Evolutionary conservation across 345 rosid genomes (phyloP).

Genomic region (Toxicodendron radicans): DNA sequence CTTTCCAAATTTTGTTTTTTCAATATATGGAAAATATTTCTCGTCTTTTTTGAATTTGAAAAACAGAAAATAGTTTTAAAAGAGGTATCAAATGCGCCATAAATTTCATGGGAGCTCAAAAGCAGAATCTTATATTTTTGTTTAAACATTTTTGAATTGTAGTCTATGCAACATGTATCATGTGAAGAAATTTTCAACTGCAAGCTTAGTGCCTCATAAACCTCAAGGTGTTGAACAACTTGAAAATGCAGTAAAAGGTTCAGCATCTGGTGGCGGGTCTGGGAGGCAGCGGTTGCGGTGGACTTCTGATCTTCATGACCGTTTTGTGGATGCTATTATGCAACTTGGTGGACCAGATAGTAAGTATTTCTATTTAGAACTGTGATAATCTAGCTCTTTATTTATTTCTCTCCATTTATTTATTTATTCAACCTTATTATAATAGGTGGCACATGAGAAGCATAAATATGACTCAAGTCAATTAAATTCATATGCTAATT

Average conservation of each 20-base stretch:
- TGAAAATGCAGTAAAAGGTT: slow-evolving; percentile 3
- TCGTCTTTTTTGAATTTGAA: too few relatives aligned
- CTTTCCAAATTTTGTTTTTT: too few relatives aligned
- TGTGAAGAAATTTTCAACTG: slow-evolving; percentile 16
- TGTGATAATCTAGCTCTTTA: background rate
- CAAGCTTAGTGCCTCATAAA: slow-evolving; percentile 25
- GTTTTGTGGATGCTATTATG: slow-evolving; percentile 39
- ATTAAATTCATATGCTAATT: slow-evolving; percentile 25
- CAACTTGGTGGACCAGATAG: slow-evolving; percentile 57
- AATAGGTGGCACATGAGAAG: slow-evolving; percentile 28
- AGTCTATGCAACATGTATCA: slow-evolving; percentile 18
- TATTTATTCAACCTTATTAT: background rate
- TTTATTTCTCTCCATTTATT: background rate
- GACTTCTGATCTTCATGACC: too few relatives aligned
- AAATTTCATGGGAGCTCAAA: too few relatives aligned
- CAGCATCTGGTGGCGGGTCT: slow-evolving; percentile 10
- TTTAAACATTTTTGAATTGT: too few relatives aligned
- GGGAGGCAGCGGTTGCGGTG: slow-evolving; percentile 6
- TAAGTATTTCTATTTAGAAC: slow-evolving; percentile 15
- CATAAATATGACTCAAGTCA: background rate
- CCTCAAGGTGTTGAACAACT: slow-evolving; percentile 21
- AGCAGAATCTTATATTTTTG: too few relatives aligned
- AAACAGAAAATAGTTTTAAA: too few relatives aligned
- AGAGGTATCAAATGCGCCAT: too few relatives aligned
- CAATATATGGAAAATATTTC: too few relatives aligned